Evolutionary conservation across 2,329 filamentous ascomycete genomes (phyloP), one percentile per base, ranked within the genome.

Genomic region (Nigrograna mackinnonii): DNA sequence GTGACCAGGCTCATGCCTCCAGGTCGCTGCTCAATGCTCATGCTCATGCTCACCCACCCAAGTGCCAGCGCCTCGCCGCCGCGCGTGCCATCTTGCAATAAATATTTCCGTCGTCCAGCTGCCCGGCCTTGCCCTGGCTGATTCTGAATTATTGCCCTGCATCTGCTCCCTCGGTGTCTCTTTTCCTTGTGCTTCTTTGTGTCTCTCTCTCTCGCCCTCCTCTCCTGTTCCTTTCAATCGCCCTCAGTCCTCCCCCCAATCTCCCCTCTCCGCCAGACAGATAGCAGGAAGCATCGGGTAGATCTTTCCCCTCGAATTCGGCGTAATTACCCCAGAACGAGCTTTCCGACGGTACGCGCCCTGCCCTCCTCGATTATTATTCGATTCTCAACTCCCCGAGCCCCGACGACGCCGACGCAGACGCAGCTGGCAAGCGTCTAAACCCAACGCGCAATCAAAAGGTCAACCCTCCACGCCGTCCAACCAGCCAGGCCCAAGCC

Each of bases 101-200:
- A 54, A 49, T 50, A 46, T 49, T 53, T 48, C 48, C 44, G 39
- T 34, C 17, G 26, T n/a, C 39, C 44, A 38, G 44, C 34, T 36
- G 30, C 22, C 32, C 17, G n/a, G n/a, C n/a, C n/a, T n/a, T n/a
- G n/a, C n/a, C n/a, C n/a, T n/a, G n/a, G n/a, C n/a, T n/a, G n/a
- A n/a, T n/a, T n/a, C n/a, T n/a, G n/a, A n/a, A n/a, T n/a, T n/a
- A n/a, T n/a, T n/a, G n/a, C 33, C 43, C 12, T 19, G 17, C 21
- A 14, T 22, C 39, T 26, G 26, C 43, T 28, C 34, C 34, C 35
- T 34, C 22, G 30, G 37, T 39, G 19, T 38, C 22, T 17, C 24
- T 22, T 21, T 6, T 13, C 30, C 19, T 22, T 26, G 24, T 24
- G 18, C 16, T 14, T 28, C 19, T 35, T 13, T 17, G 16, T 11